Conservation (phyloP, 2,329 filamentous ascomycete genomes). For the Sclerotinia nivalis region DNA sequence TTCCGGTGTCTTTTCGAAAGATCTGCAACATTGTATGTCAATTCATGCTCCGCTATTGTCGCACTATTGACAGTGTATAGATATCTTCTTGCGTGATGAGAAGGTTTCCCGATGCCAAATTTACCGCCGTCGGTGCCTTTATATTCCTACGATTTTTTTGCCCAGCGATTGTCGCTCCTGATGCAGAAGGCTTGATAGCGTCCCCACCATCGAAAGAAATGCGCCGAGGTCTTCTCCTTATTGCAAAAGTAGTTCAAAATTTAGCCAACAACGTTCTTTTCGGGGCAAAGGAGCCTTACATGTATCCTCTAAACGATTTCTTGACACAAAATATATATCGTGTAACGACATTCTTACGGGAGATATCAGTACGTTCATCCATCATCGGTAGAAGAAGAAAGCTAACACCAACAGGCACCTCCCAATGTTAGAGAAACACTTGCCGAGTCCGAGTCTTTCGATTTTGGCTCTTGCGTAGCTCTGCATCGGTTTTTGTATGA, state of each 20-base stretch:
- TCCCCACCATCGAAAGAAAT: conserved; percentile 66
- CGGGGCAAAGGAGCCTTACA: conserved; percentile 70
- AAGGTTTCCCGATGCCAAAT: conserved; percentile 68
- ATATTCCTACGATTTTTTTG: conserved; percentile 73
- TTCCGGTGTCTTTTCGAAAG: conserved; percentile 63
- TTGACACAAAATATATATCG: conserved; percentile 67
- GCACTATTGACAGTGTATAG: conserved; percentile 37
- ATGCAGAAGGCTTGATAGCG: conserved; percentile 65
- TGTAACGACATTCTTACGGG: conserved; percentile 65
- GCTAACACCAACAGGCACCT: conserved; percentile 45
- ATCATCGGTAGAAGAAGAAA: not conserved
- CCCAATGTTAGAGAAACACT: conserved; percentile 50
- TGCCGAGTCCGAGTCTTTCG: conserved; percentile 55
- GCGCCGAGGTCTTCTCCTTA: conserved; percentile 65
- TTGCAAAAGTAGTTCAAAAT: conserved; percentile 71
- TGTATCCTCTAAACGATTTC: conserved; percentile 70
- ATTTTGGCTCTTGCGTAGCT: conserved; percentile 70
- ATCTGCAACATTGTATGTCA: conserved; percentile 64
- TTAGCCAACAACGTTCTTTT: conserved; percentile 72
- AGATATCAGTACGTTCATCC: conserved; percentile 60
- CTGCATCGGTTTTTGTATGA: conserved; percentile 70
- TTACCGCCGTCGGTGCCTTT: conserved; percentile 70
- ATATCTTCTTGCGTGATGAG: conserved; percentile 64
- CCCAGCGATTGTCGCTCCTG: conserved; percentile 69
- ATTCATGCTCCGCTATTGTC: not conserved